phyloP scores from a whole-genome alignment of 805 yeast species.

The Sugiyamaella valdiviana region DNA sequence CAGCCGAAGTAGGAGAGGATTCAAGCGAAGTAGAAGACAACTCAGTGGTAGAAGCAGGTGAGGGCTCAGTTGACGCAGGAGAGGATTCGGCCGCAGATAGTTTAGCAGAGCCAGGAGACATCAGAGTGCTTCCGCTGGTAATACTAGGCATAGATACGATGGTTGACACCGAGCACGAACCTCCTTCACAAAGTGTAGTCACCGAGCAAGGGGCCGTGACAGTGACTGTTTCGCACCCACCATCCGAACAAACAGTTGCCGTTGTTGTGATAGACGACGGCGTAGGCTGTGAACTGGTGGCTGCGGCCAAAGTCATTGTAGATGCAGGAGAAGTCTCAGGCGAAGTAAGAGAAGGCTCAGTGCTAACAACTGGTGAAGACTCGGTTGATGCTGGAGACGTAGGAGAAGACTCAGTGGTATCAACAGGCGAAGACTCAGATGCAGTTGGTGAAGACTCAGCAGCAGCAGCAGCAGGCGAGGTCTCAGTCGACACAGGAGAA shows the following conservation, averaged over 20 bases:
- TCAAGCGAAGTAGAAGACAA: not conserved
- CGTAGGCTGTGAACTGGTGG: not conserved
- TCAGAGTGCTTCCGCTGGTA: too few species aligned
- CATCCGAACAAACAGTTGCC: not conserved
- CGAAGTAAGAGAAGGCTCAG: too few species aligned
- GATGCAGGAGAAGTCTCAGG: not conserved
- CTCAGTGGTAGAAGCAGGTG: not conserved
- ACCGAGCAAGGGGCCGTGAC: not conserved
- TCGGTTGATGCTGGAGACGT: slow-evolving; percentile 24
- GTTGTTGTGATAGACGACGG: not conserved
- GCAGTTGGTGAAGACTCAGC: slow-evolving; percentile 26
- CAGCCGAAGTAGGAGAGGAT: slow-evolving; percentile 54
- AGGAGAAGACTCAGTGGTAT: slow-evolving; percentile 10
- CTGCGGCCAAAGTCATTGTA: not conserved
- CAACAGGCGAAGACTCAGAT: slow-evolving; percentile 27
- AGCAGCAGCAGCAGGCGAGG: slow-evolving; percentile 16
- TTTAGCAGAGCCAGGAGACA: too few species aligned
- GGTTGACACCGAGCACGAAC: not conserved
- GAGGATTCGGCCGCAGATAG: too few species aligned
- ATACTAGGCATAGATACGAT: too few species aligned
- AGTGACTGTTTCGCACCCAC: not conserved
- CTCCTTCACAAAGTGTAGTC: not conserved
- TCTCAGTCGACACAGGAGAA: slow-evolving; percentile 5
- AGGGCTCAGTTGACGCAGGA: not conserved
- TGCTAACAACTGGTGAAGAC: too few species aligned